Evolutionary conservation across 2,329 filamentous ascomycete species (phyloP).

Genomic region (Paraphaeosphaeria sporulosa): DNA sequence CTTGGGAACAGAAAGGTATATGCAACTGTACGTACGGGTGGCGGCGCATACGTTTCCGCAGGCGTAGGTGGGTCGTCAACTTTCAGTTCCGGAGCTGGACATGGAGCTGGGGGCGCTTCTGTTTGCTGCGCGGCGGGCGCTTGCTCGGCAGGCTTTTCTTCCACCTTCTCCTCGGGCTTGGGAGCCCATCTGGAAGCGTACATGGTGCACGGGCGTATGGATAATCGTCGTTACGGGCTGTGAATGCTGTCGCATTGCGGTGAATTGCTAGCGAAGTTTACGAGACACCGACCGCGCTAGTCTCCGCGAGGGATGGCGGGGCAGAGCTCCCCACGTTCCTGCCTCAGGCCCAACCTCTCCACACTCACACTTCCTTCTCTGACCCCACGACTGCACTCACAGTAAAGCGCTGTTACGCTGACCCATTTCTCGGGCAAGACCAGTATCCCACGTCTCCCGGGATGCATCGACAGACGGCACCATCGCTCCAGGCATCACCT

Average conservation of each 20-base stretch:
- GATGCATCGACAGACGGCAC: no score
- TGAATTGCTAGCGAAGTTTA: conserved; percentile 9
- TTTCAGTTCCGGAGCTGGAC: conserved; percentile 6
- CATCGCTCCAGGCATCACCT: no score
- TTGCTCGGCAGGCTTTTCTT: conserved; percentile 18
- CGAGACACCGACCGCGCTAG: conserved; percentile 12
- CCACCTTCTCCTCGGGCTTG: conserved; percentile 19
- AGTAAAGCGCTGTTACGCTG: no score
- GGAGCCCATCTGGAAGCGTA: conserved; percentile 45
- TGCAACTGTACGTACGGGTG: conserved; percentile 16
- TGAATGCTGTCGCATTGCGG: conserved; percentile 1
- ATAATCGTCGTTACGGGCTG: conserved; percentile 6
- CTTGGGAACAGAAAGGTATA: neutral
- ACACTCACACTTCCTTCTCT: neutral
- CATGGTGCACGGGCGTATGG: conserved; percentile 27
- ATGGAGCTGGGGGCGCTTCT: no score
- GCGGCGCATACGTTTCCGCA: conserved; percentile 20
- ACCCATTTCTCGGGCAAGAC: no score
- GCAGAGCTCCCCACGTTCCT: conserved; percentile 13
- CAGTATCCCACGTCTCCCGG: no score
- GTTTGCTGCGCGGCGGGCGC: conserved; percentile 12
- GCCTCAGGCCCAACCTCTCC: neutral
- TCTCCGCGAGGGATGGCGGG: conserved; percentile 10
- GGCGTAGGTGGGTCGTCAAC: conserved; percentile 21
- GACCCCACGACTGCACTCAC: no score